Conservation (phyloP, 768 basidiomycete genomes). For the Termitomyces sp. region DNA sequence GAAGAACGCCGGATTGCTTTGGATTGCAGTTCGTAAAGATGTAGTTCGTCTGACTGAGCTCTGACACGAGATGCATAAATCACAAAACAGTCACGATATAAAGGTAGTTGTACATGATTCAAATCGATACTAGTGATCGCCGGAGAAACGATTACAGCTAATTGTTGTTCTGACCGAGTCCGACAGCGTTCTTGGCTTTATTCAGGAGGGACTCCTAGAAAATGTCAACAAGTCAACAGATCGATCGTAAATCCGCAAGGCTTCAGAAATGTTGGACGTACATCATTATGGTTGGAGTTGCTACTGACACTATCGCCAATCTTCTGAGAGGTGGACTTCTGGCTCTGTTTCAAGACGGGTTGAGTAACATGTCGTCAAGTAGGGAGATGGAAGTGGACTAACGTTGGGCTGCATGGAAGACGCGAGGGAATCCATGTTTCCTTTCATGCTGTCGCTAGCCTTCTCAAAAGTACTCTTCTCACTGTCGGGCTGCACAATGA, state of each 20-base stretch:
- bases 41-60: no score
- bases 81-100: neutral
- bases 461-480: conserved; percentile 55
- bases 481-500: conserved; percentile 44
- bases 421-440: conserved; percentile 41
- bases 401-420: conserved; percentile 50
- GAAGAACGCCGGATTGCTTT: no score
- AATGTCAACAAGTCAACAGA: neutral
- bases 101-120: neutral
- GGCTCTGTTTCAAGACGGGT: conserved; percentile 23
- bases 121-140: no score
- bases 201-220: conserved; percentile 36
- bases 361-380: neutral
- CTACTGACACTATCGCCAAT: conserved; percentile 42
- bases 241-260: neutral
- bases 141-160: neutral
- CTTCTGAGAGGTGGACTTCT: conserved; percentile 51
- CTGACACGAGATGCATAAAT: no score
- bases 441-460: conserved; percentile 43
- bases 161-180: conserved; percentile 26
- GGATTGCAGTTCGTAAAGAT: no score
- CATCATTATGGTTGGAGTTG: conserved; percentile 45
- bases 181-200: conserved; percentile 52
- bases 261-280: conserved; percentile 13
- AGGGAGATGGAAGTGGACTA: conserved; percentile 3